These are phyloP conservation scores for Glomus cerebriforme DNA, from an alignment of 192 early-diverging fungal species.

Conservation along the genomic window DNA sequence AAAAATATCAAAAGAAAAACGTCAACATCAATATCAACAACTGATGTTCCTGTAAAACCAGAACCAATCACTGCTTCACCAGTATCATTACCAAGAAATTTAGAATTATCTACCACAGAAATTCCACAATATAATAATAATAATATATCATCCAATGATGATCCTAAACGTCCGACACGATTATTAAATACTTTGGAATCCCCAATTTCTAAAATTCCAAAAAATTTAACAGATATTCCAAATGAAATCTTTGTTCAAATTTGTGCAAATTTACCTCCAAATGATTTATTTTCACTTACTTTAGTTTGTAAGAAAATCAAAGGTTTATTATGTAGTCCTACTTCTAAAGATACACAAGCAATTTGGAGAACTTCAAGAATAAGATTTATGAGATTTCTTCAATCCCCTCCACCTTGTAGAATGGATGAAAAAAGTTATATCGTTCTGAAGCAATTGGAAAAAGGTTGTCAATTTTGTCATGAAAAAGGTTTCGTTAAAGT, in stretches of 20 bases:
- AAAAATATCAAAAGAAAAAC: not conserved
- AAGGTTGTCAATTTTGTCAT: constrained; percentile 31
- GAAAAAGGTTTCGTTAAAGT: not conserved
- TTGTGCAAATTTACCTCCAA: constrained; percentile 2
- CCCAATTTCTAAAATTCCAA: not conserved
- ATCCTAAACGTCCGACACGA: not conserved
- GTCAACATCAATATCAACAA: not conserved
- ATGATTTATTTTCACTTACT: constrained; percentile 8
- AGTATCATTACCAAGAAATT: not conserved
- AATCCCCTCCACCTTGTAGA: not conserved
- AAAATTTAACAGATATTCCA: not conserved
- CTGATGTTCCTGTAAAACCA: not conserved
- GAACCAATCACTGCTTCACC: not conserved
- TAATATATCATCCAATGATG: not conserved
- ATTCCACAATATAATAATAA: not conserved
- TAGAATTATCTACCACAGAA: not conserved
- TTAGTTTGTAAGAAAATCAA: constrained; percentile 4
- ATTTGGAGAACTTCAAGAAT: constrained; percentile 14
- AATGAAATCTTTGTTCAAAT: constrained; percentile 5
- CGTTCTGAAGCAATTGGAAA: not conserved
- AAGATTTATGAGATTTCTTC: not conserved
- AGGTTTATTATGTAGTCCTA: not conserved
- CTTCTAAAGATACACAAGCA: not conserved
- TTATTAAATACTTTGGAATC: not conserved
- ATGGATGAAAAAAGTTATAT: constrained; percentile 26